phyloP scores from a whole-genome alignment of 371 early-diverging fungal genomes.

The Furculomyces boomerangus region DNA sequence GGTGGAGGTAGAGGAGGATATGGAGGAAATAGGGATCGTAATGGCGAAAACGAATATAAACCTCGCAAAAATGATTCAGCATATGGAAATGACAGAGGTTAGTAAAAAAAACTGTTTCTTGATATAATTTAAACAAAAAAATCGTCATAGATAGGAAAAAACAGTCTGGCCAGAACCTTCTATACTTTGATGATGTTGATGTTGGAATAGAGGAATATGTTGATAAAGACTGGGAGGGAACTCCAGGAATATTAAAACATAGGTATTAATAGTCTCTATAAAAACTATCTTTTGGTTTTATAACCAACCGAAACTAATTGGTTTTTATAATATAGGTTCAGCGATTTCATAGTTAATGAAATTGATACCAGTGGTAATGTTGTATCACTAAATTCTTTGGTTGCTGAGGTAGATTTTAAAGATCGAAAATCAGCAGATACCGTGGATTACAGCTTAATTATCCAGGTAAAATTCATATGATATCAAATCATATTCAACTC shows the following conservation, averaged over 20 bases:
- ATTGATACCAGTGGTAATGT: slow-evolving; percentile 57
- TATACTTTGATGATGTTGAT: slow-evolving; percentile 28
- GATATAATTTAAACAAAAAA: background rate
- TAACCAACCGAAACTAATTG: slow-evolving; percentile 1
- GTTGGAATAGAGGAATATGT: slow-evolving; percentile 68
- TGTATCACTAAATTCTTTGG: slow-evolving; percentile 20
- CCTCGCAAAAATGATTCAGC: background rate
- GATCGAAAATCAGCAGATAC: slow-evolving; percentile 11
- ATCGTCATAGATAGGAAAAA: background rate
- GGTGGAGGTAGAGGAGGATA: background rate
- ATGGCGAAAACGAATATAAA: background rate
- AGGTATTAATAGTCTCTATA: slow-evolving; percentile 3
- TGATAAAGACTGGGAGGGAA: slow-evolving; percentile 43
- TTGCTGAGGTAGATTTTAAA: slow-evolving; percentile 1
- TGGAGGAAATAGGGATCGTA: background rate
- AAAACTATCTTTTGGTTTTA: background rate
- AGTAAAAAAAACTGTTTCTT: background rate
- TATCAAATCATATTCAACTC: slow-evolving; percentile 7
- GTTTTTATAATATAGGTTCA: slow-evolving; percentile 1
- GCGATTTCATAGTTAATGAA: slow-evolving; percentile 91
- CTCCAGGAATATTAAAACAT: slow-evolving; percentile 19
- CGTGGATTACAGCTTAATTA: slow-evolving; percentile 6
- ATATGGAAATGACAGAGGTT: background rate
- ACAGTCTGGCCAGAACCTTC: background rate
- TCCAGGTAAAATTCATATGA: slow-evolving; percentile 1